Evolutionary conservation across 306 rosid genomes (phyloP).

Genomic region (Delonix regia): DNA sequence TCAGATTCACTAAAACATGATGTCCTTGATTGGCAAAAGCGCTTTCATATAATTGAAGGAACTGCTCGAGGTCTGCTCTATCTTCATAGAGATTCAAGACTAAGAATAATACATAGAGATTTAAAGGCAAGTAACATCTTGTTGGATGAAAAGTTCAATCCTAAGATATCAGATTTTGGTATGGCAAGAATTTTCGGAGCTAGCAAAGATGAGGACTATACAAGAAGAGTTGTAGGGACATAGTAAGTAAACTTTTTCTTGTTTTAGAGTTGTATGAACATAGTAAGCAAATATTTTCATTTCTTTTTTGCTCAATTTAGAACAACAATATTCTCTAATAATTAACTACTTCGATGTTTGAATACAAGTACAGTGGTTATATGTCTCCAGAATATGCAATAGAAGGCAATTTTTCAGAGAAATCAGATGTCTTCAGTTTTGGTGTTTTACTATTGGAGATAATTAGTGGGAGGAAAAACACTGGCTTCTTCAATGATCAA

Average conservation of each 20-base stretch:
- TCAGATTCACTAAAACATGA: neutral
- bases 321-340: too few species aligned
- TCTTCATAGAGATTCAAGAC: constrained; percentile 14
- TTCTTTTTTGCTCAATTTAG: too few species aligned
- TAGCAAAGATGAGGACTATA: neutral
- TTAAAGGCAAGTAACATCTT: neutral
- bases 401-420: constrained; percentile 15
- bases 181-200: neutral
- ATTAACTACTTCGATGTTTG: too few species aligned
- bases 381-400: constrained; percentile 46
- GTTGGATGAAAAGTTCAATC: neutral
- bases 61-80: neutral
- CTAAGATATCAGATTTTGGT: constrained; percentile 9
- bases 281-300: too few species aligned
- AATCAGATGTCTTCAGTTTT: neutral
- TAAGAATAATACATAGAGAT: neutral
- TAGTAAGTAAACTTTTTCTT: constrained; percentile 9
- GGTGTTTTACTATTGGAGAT: neutral
- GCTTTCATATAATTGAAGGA: neutral
- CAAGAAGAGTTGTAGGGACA: neutral
- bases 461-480: neutral
- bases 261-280: neutral
- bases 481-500: too few species aligned
- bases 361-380: constrained; percentile 42
- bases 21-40: neutral